These are phyloP conservation scores for Candida stauntonica DNA, from an alignment of 805 yeast species.

Conservation along the genomic window DNA sequence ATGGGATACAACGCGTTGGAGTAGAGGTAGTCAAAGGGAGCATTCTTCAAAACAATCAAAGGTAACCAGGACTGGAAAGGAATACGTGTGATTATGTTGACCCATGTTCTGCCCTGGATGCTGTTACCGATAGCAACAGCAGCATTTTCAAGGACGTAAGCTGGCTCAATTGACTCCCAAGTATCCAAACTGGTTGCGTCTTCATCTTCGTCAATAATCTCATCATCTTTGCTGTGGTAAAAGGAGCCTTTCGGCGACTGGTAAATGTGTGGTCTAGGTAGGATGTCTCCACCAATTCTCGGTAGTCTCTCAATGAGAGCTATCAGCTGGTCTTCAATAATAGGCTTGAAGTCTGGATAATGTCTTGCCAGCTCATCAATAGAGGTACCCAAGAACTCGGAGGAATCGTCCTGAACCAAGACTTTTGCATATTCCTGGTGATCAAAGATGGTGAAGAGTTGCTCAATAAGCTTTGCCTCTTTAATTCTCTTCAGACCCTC, in stretches of 20 bases:
- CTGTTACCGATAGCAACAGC: conserved; percentile 44
- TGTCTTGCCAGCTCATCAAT: conserved; percentile 83
- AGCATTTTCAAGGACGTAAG: conserved; percentile 44
- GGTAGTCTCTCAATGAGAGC: conserved; percentile 44
- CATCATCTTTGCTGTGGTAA: conserved; percentile 39
- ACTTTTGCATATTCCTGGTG: conserved; percentile 47
- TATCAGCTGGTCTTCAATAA: conserved; percentile 46
- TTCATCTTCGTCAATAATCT: conserved; percentile 38
- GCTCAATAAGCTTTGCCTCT: conserved; percentile 34
- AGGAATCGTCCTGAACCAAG: conserved; percentile 48
- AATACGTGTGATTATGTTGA: conserved; percentile 27
- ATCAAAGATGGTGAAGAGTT: conserved; percentile 49
- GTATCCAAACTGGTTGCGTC: conserved; percentile 36
- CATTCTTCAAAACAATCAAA: conserved; percentile 44
- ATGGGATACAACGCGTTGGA: conserved; percentile 52
- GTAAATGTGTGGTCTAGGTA: conserved; percentile 42
- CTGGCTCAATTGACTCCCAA: conserved; percentile 49
- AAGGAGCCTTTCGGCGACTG: conserved; percentile 37
- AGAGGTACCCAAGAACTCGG: conserved; percentile 55
- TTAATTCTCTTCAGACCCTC: conserved; percentile 62
- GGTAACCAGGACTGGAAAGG: conserved; percentile 43
- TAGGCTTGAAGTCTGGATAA: conserved; percentile 66
- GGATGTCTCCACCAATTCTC: conserved; percentile 27
- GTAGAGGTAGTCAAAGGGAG: conserved; percentile 57
- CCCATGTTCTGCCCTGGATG: conserved; percentile 36